phyloP scores from a whole-genome alignment of 192 early-diverging fungal genomes.

The Phlyctochytrium arcticum region DNA sequence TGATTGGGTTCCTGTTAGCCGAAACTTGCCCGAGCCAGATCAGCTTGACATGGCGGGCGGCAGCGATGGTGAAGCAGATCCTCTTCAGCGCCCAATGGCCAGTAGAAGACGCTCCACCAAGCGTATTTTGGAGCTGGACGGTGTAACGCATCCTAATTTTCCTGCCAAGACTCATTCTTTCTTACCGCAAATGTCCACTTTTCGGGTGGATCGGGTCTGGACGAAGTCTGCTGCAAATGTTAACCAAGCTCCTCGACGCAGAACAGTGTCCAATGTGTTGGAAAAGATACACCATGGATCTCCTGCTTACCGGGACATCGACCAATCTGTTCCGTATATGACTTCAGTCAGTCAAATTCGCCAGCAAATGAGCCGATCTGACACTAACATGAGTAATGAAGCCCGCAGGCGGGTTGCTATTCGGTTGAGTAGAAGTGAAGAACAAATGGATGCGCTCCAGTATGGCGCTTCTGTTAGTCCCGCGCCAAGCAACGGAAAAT shows the following conservation, averaged over 20 bases:
- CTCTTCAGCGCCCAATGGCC: conserved; percentile 5
- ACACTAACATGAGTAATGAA: too few relatives aligned
- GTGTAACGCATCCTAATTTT: background rate
- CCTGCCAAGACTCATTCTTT: background rate
- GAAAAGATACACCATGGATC: too few relatives aligned
- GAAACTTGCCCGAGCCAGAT: background rate
- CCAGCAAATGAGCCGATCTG: too few relatives aligned
- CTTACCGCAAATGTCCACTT: background rate
- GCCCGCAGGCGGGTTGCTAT: too few relatives aligned
- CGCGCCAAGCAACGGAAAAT: too few relatives aligned
- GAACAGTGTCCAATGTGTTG: too few relatives aligned
- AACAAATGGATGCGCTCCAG: too few relatives aligned
- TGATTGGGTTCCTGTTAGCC: conserved; percentile 2
- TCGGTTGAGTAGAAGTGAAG: too few relatives aligned
- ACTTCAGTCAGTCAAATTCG: too few relatives aligned
- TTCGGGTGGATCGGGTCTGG: background rate
- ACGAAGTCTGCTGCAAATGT: background rate
- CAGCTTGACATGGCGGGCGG: background rate
- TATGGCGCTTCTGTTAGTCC: too few relatives aligned
- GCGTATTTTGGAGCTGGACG: background rate
- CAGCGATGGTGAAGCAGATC: background rate
- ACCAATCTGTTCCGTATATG: too few relatives aligned
- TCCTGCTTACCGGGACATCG: too few relatives aligned
- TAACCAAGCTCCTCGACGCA: background rate
- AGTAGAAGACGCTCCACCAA: conserved; percentile 3